These are phyloP conservation scores for Solanum boliviense DNA, from an alignment of 257 asterid genomes.

Conservation along the genomic window DNA sequence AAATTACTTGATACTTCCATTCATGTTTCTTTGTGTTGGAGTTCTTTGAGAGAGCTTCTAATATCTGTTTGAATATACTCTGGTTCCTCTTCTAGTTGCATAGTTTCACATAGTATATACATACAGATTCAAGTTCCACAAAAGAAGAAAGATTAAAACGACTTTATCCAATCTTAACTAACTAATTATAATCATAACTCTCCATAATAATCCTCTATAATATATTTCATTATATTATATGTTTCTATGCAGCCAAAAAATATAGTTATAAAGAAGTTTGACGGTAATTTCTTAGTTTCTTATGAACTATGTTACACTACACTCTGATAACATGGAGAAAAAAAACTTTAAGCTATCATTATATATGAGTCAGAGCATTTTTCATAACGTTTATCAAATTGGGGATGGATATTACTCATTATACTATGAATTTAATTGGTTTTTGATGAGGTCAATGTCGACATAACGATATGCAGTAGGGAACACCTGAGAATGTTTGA, in stretches of 20 bases:
- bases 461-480: background rate
- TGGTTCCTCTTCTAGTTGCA: background rate
- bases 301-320: background rate
- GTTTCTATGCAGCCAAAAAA: background rate
- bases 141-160: background rate
- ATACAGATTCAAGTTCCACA: background rate
- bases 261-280: background rate
- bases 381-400: background rate
- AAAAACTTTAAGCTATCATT: background rate
- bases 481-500: constrained; percentile 1
- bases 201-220: background rate
- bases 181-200: background rate
- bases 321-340: background rate
- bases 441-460: background rate
- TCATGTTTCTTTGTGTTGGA: background rate
- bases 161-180: background rate
- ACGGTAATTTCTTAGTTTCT: background rate
- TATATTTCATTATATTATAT: background rate
- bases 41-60: background rate
- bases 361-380: background rate
- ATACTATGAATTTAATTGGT: background rate
- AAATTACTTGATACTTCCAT: background rate
- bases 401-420: background rate
- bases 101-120: background rate
- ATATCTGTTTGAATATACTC: background rate